phyloP scores from a whole-genome alignment of 805 yeast species.

The Cyberlindnera misumaiensis region DNA sequence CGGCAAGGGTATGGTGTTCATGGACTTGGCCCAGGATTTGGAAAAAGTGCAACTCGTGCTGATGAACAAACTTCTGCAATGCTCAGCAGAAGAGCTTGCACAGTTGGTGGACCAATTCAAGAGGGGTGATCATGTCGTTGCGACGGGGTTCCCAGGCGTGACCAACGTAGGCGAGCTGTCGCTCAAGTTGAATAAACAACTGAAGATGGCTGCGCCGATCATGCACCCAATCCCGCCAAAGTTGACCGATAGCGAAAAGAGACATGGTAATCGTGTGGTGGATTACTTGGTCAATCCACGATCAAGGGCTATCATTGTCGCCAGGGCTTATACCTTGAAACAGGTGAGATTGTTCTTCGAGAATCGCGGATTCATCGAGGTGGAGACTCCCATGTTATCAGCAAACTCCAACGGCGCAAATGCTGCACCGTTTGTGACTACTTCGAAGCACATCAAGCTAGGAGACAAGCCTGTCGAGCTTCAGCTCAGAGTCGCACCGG shows the following conservation, averaged over 20 bases:
- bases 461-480: slow-evolving; percentile 28
- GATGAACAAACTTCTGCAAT: slow-evolving; percentile 40
- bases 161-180: slow-evolving; percentile 80
- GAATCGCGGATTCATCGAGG: slow-evolving; percentile 59
- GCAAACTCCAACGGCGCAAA: slow-evolving; percentile 80
- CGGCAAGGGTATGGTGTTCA: slow-evolving; percentile 62
- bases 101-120: slow-evolving; percentile 35
- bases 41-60: slow-evolving; percentile 55
- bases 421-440: slow-evolving; percentile 79
- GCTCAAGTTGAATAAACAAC: slow-evolving; percentile 44
- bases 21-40: slow-evolving; percentile 62
- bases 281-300: slow-evolving; percentile 59
- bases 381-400: slow-evolving; percentile 81
- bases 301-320: slow-evolving; percentile 38
- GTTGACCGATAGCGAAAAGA: slow-evolving; percentile 45
- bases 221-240: slow-evolving; percentile 64
- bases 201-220: slow-evolving; percentile 58
- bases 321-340: slow-evolving; percentile 50
- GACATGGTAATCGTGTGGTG: slow-evolving; percentile 63
- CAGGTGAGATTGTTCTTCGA: slow-evolving; percentile 53
- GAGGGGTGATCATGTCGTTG: slow-evolving; percentile 66
- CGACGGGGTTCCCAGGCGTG: slow-evolving; percentile 63
- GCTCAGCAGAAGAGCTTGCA: slow-evolving; percentile 37
- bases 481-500: slow-evolving; percentile 87
- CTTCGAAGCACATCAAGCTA: slow-evolving; percentile 27